phyloP scores from a whole-genome alignment of 1,284 basidiomycete species.

The Pulchroboletus neoregius region DNA sequence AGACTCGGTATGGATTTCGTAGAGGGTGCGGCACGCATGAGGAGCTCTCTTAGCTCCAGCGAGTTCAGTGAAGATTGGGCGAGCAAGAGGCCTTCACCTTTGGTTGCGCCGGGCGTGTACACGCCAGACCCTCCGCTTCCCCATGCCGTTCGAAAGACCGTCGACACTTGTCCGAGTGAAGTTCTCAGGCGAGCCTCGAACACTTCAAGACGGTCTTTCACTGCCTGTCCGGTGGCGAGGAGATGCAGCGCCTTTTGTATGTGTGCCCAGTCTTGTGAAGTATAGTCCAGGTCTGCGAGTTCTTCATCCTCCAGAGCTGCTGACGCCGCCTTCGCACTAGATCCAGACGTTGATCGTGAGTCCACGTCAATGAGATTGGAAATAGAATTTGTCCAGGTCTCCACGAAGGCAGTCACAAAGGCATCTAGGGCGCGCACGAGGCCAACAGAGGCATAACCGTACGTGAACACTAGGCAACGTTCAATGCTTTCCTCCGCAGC shows the following conservation, averaged over 20 bases:
- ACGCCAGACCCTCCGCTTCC: conserved; percentile 49
- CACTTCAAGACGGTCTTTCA: conserved; percentile 59
- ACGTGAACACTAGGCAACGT: conserved; percentile 76
- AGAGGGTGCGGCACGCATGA: conserved; percentile 45
- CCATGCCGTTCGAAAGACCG: conserved; percentile 52
- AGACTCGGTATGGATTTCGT: conserved; percentile 35
- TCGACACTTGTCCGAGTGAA: conserved; percentile 55
- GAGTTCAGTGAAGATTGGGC: conserved; percentile 82
- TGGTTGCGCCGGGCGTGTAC: conserved; percentile 57
- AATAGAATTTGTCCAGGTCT: conserved; percentile 56
- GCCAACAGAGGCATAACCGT: conserved; percentile 77
- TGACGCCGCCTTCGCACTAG: conserved; percentile 24
- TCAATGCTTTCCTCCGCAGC: conserved; percentile 76
- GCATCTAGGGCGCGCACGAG: conserved; percentile 72
- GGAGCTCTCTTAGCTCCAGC: conserved; percentile 63
- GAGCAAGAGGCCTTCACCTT: conserved; percentile 69
- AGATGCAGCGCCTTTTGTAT: conserved; percentile 84
- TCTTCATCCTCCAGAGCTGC: conserved; percentile 41
- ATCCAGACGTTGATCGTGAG: conserved; percentile 2
- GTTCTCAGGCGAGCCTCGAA: conserved; percentile 70
- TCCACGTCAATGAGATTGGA: conserved; percentile 35
- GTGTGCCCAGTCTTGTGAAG: conserved; percentile 78
- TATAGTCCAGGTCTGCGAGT: conserved; percentile 79
- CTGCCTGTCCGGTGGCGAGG: conserved; percentile 68
- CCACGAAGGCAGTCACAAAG: conserved; percentile 63